Evolutionary conservation across 768 basidiomycete genomes (phyloP).

Genomic region (Tulasnella sp.): DNA sequence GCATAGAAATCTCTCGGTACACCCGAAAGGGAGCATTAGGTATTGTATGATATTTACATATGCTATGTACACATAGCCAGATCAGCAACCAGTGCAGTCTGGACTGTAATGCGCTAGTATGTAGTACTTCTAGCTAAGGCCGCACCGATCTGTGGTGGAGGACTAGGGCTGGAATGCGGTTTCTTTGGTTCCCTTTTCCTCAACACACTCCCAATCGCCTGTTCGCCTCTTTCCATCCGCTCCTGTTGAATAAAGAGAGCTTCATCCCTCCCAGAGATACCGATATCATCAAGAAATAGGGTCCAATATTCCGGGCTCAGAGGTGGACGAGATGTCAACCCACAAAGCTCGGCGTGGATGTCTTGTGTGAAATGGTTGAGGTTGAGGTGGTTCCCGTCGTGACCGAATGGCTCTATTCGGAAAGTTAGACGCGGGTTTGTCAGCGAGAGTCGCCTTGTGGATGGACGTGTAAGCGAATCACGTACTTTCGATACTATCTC

Average conservation of each 20-base stretch:
- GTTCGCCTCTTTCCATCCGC: slow-evolving; percentile 28
- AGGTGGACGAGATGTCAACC: slow-evolving; percentile 42
- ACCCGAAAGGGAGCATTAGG: too few relatives aligned
- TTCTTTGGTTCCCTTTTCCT: slow-evolving; percentile 7
- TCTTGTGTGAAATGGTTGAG: slow-evolving; percentile 43
- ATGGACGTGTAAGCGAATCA: not conserved
- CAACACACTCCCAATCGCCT: slow-evolving; percentile 14
- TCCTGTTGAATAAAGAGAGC: slow-evolving; percentile 8
- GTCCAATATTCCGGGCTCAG: slow-evolving; percentile 42
- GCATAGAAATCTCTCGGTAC: too few relatives aligned
- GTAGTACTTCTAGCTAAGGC: too few relatives aligned
- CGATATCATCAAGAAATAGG: slow-evolving; percentile 39
- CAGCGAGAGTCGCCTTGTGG: too few relatives aligned
- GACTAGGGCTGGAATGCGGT: too few relatives aligned
- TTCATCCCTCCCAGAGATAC: slow-evolving; percentile 33
- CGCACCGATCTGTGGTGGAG: too few relatives aligned
- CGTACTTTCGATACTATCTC: slow-evolving; percentile 36
- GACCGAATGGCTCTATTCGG: slow-evolving; percentile 43
- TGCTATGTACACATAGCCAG: too few relatives aligned
- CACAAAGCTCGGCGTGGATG: slow-evolving; percentile 42
- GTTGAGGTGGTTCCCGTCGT: slow-evolving; percentile 44
- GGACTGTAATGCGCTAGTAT: too few relatives aligned
- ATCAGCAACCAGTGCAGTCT: too few relatives aligned
- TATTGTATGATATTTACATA: too few relatives aligned
- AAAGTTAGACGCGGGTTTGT: not conserved